phyloP scores from a whole-genome alignment of 2,329 filamentous ascomycete species.

The Bimuria novae-zelandiae region DNA sequence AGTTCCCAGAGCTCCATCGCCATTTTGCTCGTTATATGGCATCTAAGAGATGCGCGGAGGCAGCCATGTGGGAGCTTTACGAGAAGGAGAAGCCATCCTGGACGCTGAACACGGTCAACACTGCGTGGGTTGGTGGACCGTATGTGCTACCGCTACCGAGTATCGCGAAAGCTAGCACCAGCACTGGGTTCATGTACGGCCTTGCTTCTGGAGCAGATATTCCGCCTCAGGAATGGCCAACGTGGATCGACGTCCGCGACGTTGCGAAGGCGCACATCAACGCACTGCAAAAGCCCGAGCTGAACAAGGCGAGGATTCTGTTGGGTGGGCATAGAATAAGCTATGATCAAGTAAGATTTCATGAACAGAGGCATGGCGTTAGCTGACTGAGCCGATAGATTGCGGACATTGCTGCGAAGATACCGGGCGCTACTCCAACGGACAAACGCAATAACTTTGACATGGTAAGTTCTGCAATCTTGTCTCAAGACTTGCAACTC shows the following conservation, averaged over 20 bases:
- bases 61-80: constrained; percentile 33
- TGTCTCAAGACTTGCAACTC: neutral
- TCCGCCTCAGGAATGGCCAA: constrained; percentile 4
- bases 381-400: neutral
- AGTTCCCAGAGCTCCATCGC: constrained; percentile 6
- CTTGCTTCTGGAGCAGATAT: constrained; percentile 6
- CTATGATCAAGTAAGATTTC: neutral
- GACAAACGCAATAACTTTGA: constrained; percentile 2
- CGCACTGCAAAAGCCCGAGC: constrained; percentile 5
- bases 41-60: constrained; percentile 26
- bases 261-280: constrained; percentile 13
- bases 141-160: constrained; percentile 6
- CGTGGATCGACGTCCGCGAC: constrained; percentile 14
- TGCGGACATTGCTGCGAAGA: constrained; percentile 2
- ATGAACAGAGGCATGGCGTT: neutral
- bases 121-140: constrained; percentile 15
- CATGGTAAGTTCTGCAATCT: neutral
- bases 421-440: neutral
- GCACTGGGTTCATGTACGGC: constrained; percentile 5
- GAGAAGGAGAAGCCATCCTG: constrained; percentile 40
- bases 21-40: constrained; percentile 22
- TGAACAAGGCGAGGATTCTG: neutral
- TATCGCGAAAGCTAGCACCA: neutral
- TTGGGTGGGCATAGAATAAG: constrained; percentile 4
- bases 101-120: constrained; percentile 44